Conservation (phyloP, 1,139 yeast genomes). For the Meyerozyma smithsonii region DNA sequence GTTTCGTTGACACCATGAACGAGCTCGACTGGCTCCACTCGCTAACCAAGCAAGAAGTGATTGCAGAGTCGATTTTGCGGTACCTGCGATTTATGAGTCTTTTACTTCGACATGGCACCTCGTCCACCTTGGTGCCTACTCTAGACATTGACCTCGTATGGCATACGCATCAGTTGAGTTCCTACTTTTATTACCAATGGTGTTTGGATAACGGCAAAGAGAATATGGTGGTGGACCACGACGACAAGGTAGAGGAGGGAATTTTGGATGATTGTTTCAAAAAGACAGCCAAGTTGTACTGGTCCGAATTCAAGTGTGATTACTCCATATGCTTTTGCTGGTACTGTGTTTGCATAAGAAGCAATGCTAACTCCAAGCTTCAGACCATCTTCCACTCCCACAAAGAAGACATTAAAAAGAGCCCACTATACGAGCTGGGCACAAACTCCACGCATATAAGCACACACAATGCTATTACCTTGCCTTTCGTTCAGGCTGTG, state of each 20-base stretch:
- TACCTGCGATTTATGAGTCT: conserved; percentile 24
- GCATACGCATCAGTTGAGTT: conserved; percentile 36
- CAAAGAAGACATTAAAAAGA: not conserved
- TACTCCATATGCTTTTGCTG: conserved; percentile 25
- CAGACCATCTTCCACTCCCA: not conserved
- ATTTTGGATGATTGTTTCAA: conserved; percentile 18
- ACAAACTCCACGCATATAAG: not conserved
- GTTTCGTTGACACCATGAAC: conserved; percentile 27
- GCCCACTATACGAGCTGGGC: no score
- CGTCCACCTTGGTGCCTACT: conserved; percentile 27
- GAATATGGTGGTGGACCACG: conserved; percentile 21
- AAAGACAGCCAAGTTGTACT: conserved; percentile 18
- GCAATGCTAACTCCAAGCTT: not conserved
- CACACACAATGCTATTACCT: not conserved
- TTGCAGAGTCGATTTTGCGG: conserved; percentile 18
- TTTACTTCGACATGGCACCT: conserved; percentile 10
- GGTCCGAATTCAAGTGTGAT: conserved; percentile 15
- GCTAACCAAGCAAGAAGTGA: conserved; percentile 15
- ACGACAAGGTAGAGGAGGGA: conserved; percentile 23
- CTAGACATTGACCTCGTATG: conserved; percentile 36
- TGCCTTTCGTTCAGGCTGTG: not conserved
- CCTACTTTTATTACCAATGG: conserved; percentile 19
- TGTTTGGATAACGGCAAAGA: conserved; percentile 12
- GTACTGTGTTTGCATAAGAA: conserved; percentile 16
- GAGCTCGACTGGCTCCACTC: conserved; percentile 25